Conservation (phyloP, 176 grass and related monocot genomes). For the Thinopyrum elongatum region DNA sequence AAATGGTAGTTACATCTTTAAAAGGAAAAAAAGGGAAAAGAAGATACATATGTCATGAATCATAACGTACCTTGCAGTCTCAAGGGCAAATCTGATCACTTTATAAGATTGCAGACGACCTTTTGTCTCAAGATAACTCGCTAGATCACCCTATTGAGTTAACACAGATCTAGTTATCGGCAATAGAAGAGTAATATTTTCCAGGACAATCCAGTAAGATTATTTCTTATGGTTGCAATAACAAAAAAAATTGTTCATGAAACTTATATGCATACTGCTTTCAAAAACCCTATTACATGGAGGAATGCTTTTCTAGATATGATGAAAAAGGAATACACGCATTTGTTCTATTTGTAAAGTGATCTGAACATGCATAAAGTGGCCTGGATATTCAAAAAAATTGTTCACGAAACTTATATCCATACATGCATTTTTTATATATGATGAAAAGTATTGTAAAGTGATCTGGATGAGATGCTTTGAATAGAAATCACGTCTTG, state of each 20-base stretch:
- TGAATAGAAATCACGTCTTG: too few species aligned
- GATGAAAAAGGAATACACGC: neutral
- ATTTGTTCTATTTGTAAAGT: neutral
- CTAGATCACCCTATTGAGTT: constrained; percentile 74
- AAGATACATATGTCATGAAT: too few species aligned
- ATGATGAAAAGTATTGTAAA: too few species aligned
- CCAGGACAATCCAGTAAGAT: neutral
- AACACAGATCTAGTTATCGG: neutral
- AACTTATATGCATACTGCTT: neutral
- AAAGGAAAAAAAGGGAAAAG: too few species aligned
- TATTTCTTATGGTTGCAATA: neutral
- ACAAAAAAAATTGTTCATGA: neutral
- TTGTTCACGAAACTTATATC: too few species aligned
- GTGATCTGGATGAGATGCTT: too few species aligned
- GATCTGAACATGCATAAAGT: too few species aligned
- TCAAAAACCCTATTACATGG: neutral
- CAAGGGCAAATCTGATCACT: constrained; percentile 79
- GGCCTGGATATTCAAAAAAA: too few species aligned
- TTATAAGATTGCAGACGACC: constrained; percentile 58
- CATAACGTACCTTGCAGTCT: constrained; percentile 43
- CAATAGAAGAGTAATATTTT: constrained; percentile 2
- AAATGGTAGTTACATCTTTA: too few species aligned
- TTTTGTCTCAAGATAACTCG: constrained; percentile 75
- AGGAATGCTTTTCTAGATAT: neutral
- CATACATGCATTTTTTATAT: too few species aligned